Evolutionary conservation across 2,329 filamentous ascomycete species (phyloP), one percentile per base, ranked within the genome.

Genomic region (Clonostachys chloroleuca): DNA sequence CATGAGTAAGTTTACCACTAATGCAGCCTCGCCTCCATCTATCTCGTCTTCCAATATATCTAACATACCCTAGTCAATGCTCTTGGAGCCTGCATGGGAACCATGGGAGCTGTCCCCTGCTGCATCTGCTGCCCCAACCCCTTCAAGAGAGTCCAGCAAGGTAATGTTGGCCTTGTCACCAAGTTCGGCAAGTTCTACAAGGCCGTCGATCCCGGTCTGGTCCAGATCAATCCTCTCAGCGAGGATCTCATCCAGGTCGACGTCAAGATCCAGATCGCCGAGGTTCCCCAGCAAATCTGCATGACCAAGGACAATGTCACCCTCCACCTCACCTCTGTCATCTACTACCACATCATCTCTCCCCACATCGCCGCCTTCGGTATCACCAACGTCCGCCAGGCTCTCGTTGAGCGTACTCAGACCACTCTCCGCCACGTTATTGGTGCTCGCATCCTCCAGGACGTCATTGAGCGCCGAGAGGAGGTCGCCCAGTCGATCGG

Each of bases 301-400:
- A 99, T 99, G 92, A 99, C 94, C 67, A 97, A 97, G 75, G 94
- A 99, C 77, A 99, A 99, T 61, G 94, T 97, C 53, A 95, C 89
- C 42, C 78, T 99, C 40, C 86, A 92, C 59, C 78, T 99, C 56
- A 97, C 92, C 43, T 95, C 89, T 6, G 94, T 99, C 64, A 96
- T 99, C 72, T 99, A 99, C 80, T 99, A 99, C 75, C 92, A 96
- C 77, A 92, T 99, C 62, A 88, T 86, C 47, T 87, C 88, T 30
- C 94, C 94, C 2, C 92, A 97, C 80, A 96, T 95, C 73, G 91
- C 92, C 49, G 92, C 94, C 50, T 99, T 97, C 64, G 94, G 94
- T 56, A 96, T 99, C 66, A 79, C 86, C 70, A 94, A 97, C 67
- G 87, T 99, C 51, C 87, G 88, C 57, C 91, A 95, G 71, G 94